A percentile compares a stretch with the other conserved stretches of the same genome.
Conservation (phyloP, 768 basidiomycete species). For the Lyophyllum shimeji region DNA sequence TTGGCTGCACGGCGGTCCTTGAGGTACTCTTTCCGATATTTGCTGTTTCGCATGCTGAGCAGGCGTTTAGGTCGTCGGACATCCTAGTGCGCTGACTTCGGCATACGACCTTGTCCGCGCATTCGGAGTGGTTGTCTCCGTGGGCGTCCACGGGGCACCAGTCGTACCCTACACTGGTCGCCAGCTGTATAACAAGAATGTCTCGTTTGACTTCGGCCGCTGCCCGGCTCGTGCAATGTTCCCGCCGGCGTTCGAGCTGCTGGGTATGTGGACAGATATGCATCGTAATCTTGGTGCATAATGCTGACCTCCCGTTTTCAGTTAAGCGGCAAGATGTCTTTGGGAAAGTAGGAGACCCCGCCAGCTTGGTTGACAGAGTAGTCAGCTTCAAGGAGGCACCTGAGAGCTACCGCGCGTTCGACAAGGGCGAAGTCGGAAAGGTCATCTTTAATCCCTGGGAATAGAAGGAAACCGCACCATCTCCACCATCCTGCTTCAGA, state of each 20-base stretch:
- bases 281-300: neutral
- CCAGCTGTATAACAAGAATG: conserved; percentile 73
- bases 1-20: conserved; percentile 65
- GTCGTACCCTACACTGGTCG: conserved; percentile 55
- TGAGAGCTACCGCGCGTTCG: conserved; percentile 63
- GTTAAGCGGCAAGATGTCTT: conserved; percentile 73
- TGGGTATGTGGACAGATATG: conserved; percentile 34
- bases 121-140: conserved; percentile 74
- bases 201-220: conserved; percentile 78
- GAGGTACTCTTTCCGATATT: conserved; percentile 46
- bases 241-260: conserved; percentile 64
- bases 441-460: conserved; percentile 77
- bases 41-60: neutral
- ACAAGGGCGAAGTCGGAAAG: conserved; percentile 73
- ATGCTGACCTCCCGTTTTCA: conserved; percentile 11
- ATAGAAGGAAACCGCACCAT: conserved; percentile 18
- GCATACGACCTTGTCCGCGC: conserved; percentile 72
- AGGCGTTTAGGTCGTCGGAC: conserved; percentile 63
- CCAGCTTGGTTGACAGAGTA: conserved; percentile 68
- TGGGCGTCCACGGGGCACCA: conserved; percentile 64
- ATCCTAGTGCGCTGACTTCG: conserved; percentile 58
- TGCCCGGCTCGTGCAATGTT: conserved; percentile 82
- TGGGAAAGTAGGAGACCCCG: conserved; percentile 61
- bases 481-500: neutral
- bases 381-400: conserved; percentile 57